These are phyloP conservation scores for Piper longum DNA, from an alignment of 164 flowering plant genomes.

Conservation along the genomic window DNA sequence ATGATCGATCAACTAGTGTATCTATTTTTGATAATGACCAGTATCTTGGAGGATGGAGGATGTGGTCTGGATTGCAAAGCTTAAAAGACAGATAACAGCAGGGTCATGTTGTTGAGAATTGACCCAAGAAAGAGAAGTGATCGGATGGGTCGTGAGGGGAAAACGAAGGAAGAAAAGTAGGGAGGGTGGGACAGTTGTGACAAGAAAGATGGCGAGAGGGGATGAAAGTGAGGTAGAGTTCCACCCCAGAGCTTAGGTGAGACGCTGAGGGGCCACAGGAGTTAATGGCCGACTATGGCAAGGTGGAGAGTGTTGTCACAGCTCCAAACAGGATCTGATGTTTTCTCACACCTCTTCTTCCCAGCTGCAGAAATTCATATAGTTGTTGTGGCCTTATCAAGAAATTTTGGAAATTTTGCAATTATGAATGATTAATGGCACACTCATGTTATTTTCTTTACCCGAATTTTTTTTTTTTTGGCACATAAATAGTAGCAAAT, in stretches of 20 bases:
- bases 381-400: not conserved
- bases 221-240: not conserved
- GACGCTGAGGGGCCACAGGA: not conserved
- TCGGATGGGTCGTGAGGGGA: not conserved
- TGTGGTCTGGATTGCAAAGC: not conserved
- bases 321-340: slow-evolving; percentile 4
- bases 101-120: not conserved
- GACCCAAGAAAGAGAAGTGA: not conserved
- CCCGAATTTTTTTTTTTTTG: too few relatives aligned
- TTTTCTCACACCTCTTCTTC: too few relatives aligned
- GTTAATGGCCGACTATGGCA: slow-evolving; percentile 3
- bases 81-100: not conserved
- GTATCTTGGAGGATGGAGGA: not conserved
- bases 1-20: not conserved
- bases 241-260: not conserved
- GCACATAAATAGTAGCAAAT: too few relatives aligned
- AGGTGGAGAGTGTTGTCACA: slow-evolving; percentile 1
- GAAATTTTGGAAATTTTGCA: not conserved
- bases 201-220: not conserved
- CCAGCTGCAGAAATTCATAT: not conserved
- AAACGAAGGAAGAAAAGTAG: not conserved
- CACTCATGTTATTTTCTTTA: too few relatives aligned
- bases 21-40: not conserved
- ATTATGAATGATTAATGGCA: too few relatives aligned
- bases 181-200: not conserved